Evolutionary conservation across 163 green algal genomes (phyloP).

Genomic region (Prototheca wickerhamii): DNA sequence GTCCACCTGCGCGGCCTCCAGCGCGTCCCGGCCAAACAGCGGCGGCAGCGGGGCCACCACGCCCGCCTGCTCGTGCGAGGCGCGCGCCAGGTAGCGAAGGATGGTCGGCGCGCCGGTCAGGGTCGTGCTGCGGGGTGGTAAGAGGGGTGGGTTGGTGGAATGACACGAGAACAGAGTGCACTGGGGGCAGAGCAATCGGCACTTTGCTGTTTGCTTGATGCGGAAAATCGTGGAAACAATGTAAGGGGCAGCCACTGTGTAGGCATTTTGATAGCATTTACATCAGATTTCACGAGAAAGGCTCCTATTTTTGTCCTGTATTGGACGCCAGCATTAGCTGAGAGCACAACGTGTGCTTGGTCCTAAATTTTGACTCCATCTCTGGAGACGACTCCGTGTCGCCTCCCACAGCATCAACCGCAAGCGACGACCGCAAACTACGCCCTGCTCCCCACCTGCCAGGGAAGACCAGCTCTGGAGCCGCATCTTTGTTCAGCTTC

Average conservation of each 20-base stretch:
- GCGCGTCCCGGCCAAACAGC: background rate
- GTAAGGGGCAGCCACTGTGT: too few species aligned
- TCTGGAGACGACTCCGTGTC: too few species aligned
- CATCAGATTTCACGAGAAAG: too few species aligned
- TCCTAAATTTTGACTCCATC: too few species aligned
- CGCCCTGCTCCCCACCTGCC: slow-evolving; percentile 30
- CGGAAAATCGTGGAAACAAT: too few species aligned
- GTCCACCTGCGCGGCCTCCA: slow-evolving; percentile 61
- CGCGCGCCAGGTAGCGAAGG: slow-evolving; percentile 55
- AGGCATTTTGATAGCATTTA: too few species aligned
- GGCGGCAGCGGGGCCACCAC: background rate
- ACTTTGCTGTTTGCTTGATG: too few species aligned
- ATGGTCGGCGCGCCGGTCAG: slow-evolving; percentile 45
- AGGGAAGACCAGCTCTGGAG: slow-evolving; percentile 35
- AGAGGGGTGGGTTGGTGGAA: background rate
- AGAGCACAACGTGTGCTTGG: too few species aligned
- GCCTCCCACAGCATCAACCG: slow-evolving; percentile 3
- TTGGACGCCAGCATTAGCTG: too few species aligned
- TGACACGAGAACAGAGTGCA: too few species aligned
- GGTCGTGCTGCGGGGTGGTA: slow-evolving; percentile 37
- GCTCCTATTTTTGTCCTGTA: too few species aligned
- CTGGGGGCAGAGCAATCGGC: too few species aligned
- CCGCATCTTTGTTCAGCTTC: slow-evolving; percentile 50
- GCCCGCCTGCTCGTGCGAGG: background rate
- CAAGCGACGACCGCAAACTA: background rate